phyloP scores from a whole-genome alignment of 371 early-diverging fungal genomes.

The Mucor piriformis region DNA sequence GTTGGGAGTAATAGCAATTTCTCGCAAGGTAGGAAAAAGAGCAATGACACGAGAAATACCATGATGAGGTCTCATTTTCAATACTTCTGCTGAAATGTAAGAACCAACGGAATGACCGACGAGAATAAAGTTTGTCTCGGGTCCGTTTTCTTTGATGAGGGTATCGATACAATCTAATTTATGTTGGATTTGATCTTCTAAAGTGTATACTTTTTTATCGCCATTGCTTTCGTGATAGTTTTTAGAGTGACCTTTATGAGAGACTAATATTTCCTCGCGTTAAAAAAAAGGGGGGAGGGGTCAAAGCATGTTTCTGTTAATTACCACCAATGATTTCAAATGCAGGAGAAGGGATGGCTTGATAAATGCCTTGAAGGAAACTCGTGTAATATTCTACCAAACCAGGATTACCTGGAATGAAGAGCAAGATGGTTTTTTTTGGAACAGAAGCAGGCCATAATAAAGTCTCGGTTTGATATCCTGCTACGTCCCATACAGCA shows the following conservation, averaged over 20 bases:
- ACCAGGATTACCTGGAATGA: slow-evolving; percentile 76
- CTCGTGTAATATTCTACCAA: slow-evolving; percentile 70
- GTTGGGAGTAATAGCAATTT: slow-evolving; percentile 76
- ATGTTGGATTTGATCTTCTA: slow-evolving; percentile 70
- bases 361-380: slow-evolving; percentile 59
- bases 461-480: slow-evolving; percentile 53
- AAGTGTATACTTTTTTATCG: slow-evolving; percentile 34
- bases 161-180: slow-evolving; percentile 67
- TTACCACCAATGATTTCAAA: slow-evolving; percentile 64
- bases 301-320: not conserved
- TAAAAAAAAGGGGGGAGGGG: not conserved
- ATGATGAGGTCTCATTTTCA: slow-evolving; percentile 61
- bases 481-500: slow-evolving; percentile 52
- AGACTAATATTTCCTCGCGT: slow-evolving; percentile 52
- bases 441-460: slow-evolving; percentile 52
- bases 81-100: slow-evolving; percentile 57
- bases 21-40: slow-evolving; percentile 80
- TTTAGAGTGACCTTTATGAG: slow-evolving; percentile 59
- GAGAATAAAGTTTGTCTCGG: slow-evolving; percentile 59
- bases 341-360: slow-evolving; percentile 22
- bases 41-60: slow-evolving; percentile 65
- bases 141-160: slow-evolving; percentile 49
- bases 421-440: slow-evolving; percentile 52
- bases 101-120: slow-evolving; percentile 74
- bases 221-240: slow-evolving; percentile 31